Evolutionary conservation across 2,329 filamentous ascomycete genomes (phyloP).

Genomic region (Colletotrichum nymphaeae): DNA sequence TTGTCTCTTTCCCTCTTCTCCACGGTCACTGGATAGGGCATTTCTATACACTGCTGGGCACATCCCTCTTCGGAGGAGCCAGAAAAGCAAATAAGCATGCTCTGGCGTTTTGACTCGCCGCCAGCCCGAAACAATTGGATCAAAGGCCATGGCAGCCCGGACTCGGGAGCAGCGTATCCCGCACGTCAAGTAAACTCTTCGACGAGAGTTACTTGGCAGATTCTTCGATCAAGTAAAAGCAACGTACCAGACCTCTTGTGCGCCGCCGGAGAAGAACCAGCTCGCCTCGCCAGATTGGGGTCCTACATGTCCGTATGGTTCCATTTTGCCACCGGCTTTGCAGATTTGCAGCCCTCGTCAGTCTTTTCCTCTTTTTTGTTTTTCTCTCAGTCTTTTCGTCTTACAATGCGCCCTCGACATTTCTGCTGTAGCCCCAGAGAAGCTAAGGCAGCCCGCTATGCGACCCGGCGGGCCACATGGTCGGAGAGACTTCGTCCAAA

Average conservation of each 20-base stretch:
- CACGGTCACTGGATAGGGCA: conserved; percentile 23
- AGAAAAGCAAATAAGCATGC: conserved; percentile 28
- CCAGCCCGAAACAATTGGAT: conserved; percentile 9
- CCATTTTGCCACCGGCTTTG: conserved; percentile 59
- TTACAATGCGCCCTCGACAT: conserved; percentile 36
- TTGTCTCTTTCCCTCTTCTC: background rate
- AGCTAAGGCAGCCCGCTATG: conserved; percentile 33
- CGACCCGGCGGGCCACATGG: conserved; percentile 33
- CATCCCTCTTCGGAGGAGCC: conserved; percentile 18
- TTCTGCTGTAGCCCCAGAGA: conserved; percentile 23
- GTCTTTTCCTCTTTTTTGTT: conserved; percentile 14
- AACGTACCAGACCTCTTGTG: background rate
- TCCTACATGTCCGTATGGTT: conserved; percentile 46
- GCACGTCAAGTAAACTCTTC: background rate
- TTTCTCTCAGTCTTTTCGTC: background rate
- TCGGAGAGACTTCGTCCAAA: conserved; percentile 29
- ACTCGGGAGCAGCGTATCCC: background rate
- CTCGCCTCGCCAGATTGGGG: conserved; percentile 48
- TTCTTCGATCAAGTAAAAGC: background rate
- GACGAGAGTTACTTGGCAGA: conserved; percentile 3
- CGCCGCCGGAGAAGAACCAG: conserved; percentile 1
- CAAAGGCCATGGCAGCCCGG: conserved; percentile 13
- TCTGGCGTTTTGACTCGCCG: conserved; percentile 26
- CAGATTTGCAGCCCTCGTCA: conserved; percentile 39
- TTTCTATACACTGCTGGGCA: conserved; percentile 42